Conservation (phyloP, 2,329 filamentous ascomycete species). For the Colletotrichum sp. region DNA sequence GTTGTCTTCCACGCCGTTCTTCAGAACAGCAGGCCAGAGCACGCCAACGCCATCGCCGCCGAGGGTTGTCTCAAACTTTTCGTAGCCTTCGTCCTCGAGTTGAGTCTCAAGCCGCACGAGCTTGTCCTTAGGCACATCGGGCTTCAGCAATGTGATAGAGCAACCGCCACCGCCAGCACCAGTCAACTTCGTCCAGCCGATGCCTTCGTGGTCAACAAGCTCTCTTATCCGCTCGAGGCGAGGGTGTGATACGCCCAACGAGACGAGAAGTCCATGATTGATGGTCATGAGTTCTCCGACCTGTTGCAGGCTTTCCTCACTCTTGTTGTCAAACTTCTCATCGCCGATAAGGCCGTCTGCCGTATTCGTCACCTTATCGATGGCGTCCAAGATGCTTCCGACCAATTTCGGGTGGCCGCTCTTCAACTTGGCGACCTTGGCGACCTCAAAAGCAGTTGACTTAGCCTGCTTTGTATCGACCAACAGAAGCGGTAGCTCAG, state of each 20-base stretch:
- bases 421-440: slow-evolving; percentile 79
- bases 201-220: slow-evolving; percentile 84
- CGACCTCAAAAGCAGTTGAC: slow-evolving; percentile 85
- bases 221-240: slow-evolving; percentile 90
- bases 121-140: slow-evolving; percentile 61
- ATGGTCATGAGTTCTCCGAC: slow-evolving; percentile 90
- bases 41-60: slow-evolving; percentile 95
- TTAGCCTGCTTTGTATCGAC: slow-evolving; percentile 90
- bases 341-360: slow-evolving; percentile 60
- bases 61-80: slow-evolving; percentile 86
- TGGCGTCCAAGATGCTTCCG: slow-evolving; percentile 81
- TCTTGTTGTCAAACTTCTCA: slow-evolving; percentile 71
- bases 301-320: slow-evolving; percentile 68
- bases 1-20: slow-evolving; percentile 79
- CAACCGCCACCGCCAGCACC: slow-evolving; percentile 96
- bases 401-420: slow-evolving; percentile 77
- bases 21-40: slow-evolving; percentile 88
- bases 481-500: slow-evolving; percentile 86
- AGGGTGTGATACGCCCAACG: slow-evolving; percentile 92
- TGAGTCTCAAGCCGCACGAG: slow-evolving; percentile 69
- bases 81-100: slow-evolving; percentile 75
- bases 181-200: slow-evolving; percentile 97
- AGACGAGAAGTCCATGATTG: slow-evolving; percentile 92
- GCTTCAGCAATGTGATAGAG: slow-evolving; percentile 87
- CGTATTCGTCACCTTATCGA: slow-evolving; percentile 72